phyloP scores from a whole-genome alignment of 306 rosid species.

The Dryas octopetala region DNA sequence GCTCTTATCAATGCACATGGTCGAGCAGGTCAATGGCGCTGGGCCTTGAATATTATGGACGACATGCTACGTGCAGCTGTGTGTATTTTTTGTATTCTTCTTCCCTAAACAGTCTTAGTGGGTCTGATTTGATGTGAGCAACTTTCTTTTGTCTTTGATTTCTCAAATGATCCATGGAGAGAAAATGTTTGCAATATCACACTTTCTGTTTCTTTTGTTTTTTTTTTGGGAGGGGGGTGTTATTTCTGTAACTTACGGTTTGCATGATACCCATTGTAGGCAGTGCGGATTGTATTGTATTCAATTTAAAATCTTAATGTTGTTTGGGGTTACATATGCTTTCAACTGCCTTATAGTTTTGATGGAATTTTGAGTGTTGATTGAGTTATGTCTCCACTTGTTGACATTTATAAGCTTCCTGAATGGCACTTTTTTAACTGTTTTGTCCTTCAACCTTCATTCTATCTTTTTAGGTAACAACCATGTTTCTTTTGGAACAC shows the following conservation, averaged over 20 bases:
- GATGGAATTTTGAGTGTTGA: background rate
- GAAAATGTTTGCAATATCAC: conserved; percentile 5
- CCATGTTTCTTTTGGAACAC: background rate
- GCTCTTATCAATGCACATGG: conserved; percentile 93
- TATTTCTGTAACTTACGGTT: background rate
- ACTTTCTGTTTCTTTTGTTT: background rate
- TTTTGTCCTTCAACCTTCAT: background rate
- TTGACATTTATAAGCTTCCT: background rate
- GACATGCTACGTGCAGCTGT: conserved; percentile 97
- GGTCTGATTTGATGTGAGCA: conserved; percentile 50
- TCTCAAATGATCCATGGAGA: conserved; percentile 22
- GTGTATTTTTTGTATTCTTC: conserved; percentile 76
- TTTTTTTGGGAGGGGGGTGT: background rate
- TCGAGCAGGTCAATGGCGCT: conserved; percentile 90
- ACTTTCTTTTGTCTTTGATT: conserved; percentile 29
- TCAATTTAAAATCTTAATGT: background rate
- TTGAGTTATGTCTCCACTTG: background rate
- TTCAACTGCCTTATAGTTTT: background rate
- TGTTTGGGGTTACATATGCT: background rate
- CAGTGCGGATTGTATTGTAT: background rate
- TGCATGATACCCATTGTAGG: background rate
- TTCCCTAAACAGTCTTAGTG: conserved; percentile 56
- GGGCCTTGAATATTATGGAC: conserved; percentile 97
- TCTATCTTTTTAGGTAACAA: background rate
- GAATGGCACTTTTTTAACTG: background rate